Evolutionary conservation across 2,329 filamentous ascomycete genomes (phyloP), one percentile per base, ranked within the genome.

Genomic region (Fusarium graminum): DNA sequence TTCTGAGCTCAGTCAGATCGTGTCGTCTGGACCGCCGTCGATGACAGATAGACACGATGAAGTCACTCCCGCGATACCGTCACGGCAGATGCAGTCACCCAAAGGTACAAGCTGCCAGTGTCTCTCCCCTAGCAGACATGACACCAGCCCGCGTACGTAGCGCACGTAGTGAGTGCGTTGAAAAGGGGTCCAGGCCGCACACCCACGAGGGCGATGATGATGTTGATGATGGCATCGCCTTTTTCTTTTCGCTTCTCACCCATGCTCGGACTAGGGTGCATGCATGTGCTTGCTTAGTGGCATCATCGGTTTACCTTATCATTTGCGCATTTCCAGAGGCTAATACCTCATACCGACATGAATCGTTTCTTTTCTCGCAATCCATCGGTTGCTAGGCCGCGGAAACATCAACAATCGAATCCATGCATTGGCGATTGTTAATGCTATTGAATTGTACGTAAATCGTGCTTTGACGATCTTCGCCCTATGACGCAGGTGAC

Each of bases 401-500:
- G 13, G 7, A 34, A 43, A 53, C 43, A 36, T 16, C 51, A 38
- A 46, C 38, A 52, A 61, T 22, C 19, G 28, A 43, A 68, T 44
- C 42, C 44, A 47, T 68, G 46, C 44, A 52, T 51, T 47, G 36
- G 34, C 30, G 38, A 43, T 50, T 47, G 36, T 42, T 34, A 32
- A 43, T 44, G 26, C 43, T 42, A 38, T 38, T 42, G 26, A n/a
- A 47, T 55, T 36, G 36, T n/a, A 29, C 12, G 26, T 45, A 55
- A 65, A 65, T 52, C 29, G 54, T 65, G 50, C 64, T 61, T 44
- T 50, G 53, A 29, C 54, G 54, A 70, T 68, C 67, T 70, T 66
- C 57, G 49, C 36, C 51, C 58, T 72, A 74, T 74, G 72, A 74
- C 72, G 72, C 68, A 60, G 40, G 59, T 52, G 59, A 65, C 64